Evolutionary conservation across 495 filamentous ascomycete species (phyloP).

Genomic region (Hypoxylon crocopeplum): DNA sequence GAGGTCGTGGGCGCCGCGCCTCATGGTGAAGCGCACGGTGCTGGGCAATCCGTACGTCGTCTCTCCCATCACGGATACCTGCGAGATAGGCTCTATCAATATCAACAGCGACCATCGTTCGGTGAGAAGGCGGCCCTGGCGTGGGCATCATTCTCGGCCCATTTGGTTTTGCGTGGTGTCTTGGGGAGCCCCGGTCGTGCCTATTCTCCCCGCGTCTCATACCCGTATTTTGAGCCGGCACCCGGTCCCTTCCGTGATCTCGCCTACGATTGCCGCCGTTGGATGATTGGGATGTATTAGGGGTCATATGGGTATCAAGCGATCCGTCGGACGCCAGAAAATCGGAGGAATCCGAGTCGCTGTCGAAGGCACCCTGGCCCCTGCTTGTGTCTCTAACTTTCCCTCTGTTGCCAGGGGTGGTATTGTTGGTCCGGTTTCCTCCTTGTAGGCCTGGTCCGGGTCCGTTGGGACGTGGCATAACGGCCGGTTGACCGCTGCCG

Average conservation of each 20-base stretch:
- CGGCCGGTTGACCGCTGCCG: neutral
- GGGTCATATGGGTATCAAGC: conserved; percentile 3
- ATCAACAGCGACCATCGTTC: neutral
- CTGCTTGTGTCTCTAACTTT: neutral
- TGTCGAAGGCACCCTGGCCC: neutral
- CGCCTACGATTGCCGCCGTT: neutral
- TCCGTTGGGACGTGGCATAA: neutral
- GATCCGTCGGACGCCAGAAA: conserved; percentile 9
- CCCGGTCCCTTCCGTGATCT: neutral
- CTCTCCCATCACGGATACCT: conserved; percentile 15
- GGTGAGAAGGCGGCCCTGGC: neutral
- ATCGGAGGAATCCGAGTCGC: conserved; percentile 11
- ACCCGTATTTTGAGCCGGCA: neutral
- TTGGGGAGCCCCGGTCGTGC: neutral
- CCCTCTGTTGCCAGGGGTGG: neutral
- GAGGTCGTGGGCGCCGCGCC: neutral
- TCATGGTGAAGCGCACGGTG: conserved; percentile 7
- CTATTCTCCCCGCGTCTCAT: neutral
- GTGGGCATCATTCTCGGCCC: neutral
- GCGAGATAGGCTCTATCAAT: conserved; percentile 22
- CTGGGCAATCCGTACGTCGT: conserved; percentile 7
- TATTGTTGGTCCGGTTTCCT: neutral
- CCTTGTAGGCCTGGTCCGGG: neutral
- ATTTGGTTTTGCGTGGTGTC: neutral
- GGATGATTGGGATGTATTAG: conserved; percentile 7